Evolutionary conservation across 2,329 filamentous ascomycete genomes (phyloP), one percentile per base, ranked within the genome.

Genomic region (Sordariomycetes sp.): DNA sequence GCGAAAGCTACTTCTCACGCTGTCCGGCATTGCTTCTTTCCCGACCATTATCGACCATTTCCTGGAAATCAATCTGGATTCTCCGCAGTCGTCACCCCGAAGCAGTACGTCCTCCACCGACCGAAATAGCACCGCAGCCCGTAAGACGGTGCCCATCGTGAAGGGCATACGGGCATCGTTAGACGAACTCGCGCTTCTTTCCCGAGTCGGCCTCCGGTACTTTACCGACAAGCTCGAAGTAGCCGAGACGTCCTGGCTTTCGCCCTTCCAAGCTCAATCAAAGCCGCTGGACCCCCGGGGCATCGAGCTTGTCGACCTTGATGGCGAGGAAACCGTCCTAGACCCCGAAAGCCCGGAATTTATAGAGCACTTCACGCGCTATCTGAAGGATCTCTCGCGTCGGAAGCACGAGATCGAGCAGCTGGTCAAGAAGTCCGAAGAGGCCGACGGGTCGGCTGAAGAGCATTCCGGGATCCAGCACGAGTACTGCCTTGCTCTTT

Each of bases 401-500:
- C 55, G 55, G 24, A 50, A 57, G 28, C 24, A n/a, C 18, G 55
- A 25, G 8, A 34, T 57, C 10, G 25, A 50, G 28, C 16, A 57
- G 43, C 55, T 51, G 10, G 43, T 51, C 24, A n/a, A 32, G 18
- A 22, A 51, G 3, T 57, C 55, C 10, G 55, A 57, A 24, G 40
- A 57, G 25, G 43, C 24, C 10, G 43, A 57, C 25, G 40, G 22
- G 3, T 24, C 18, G 2, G 40, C 40, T 11, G 54, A 48, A 37
- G 54, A 50, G 22, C 46, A 22, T 10, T 56, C 40, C 7, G 37
- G 54, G n/a, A 51, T 57, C 6, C 55, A 57, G 22, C 55, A 50
- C 25, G 55, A 57, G 55, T 51, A 57, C 55, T 57, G 40, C n/a
- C 55, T 57, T 7, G 55, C 43, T 1, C 55, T 57, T 12, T 57